Conservation (phyloP, 371 early-diverging fungal species). For the Furculomyces boomerangus region DNA sequence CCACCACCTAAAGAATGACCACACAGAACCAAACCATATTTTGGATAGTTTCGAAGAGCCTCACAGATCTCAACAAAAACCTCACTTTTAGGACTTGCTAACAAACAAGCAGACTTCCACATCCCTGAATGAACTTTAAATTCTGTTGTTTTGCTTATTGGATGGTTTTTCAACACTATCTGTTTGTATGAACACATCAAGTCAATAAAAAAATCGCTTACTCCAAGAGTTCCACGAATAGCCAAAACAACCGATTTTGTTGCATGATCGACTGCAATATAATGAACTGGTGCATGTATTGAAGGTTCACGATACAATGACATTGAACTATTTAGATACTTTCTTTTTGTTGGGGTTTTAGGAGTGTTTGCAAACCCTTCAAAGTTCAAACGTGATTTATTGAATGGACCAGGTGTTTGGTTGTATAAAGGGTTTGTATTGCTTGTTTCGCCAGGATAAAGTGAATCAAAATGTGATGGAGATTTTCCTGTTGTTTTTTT, state of each 20-base stretch:
- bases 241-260: slow-evolving; percentile 60
- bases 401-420: too few species aligned
- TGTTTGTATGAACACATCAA: slow-evolving; percentile 60
- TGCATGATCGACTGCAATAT: slow-evolving; percentile 61
- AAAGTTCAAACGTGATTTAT: not conserved
- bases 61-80: slow-evolving; percentile 42
- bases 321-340: not conserved
- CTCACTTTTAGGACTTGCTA: slow-evolving; percentile 40
- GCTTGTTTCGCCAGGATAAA: too few species aligned
- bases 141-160: slow-evolving; percentile 4
- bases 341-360: not conserved
- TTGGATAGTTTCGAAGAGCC: slow-evolving; percentile 39
- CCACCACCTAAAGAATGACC: slow-evolving; percentile 73
- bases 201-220: slow-evolving; percentile 74
- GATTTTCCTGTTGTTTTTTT: not conserved
- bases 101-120: slow-evolving; percentile 47
- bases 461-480: not conserved
- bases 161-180: slow-evolving; percentile 29
- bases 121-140: slow-evolving; percentile 58
- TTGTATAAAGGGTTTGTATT: too few species aligned
- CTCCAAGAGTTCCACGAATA: slow-evolving; percentile 75
- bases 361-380: not conserved
- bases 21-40: slow-evolving; percentile 56
- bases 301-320: slow-evolving; percentile 29
- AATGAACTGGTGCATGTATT: slow-evolving; percentile 62